These are phyloP conservation scores for Neospermospora avenae DNA, from an alignment of 2,329 filamentous ascomycete species.

Conservation along the genomic window DNA sequence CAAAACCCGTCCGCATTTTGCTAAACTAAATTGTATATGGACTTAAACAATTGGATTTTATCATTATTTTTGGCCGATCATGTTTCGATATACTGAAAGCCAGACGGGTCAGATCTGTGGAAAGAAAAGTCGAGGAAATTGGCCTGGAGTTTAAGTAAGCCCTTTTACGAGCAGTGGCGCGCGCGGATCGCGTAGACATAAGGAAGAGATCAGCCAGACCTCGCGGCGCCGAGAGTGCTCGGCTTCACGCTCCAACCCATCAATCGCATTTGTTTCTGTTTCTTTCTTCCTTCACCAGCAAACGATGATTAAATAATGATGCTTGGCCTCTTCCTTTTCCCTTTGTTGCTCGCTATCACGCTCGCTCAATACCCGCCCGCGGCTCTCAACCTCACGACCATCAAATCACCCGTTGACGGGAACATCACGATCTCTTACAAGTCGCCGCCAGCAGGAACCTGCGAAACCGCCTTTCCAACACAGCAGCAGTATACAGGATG, in stretches of 20 bases:
- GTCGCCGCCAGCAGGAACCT: constrained; percentile 55
- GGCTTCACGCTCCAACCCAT: not conserved
- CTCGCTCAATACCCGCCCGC: constrained; percentile 38
- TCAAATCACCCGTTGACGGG: constrained; percentile 59
- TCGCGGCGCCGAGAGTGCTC: not conserved
- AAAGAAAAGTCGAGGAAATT: not conserved
- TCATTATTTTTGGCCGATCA: too few species aligned
- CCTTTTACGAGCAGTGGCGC: not conserved
- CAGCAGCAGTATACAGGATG: constrained; percentile 72
- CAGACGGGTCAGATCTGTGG: too few species aligned
- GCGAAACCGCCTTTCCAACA: constrained; percentile 59
- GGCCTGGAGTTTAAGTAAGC: not conserved
- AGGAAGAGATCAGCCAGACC: not conserved
- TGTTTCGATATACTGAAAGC: too few species aligned
- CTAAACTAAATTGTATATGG: too few species aligned
- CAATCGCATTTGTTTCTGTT: constrained; percentile 5
- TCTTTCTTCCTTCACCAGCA: constrained; percentile 10
- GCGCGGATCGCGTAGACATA: not conserved
- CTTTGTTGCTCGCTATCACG: constrained; percentile 22
- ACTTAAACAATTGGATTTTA: too few species aligned
- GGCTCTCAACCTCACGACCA: constrained; percentile 48
- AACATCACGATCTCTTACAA: constrained; percentile 69
- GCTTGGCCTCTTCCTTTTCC: constrained; percentile 25
- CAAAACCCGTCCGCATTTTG: too few species aligned
- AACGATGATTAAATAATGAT: constrained; percentile 33